Conservation (phyloP, 139 green algal species). For the Chlorella vulgaris region DNA sequence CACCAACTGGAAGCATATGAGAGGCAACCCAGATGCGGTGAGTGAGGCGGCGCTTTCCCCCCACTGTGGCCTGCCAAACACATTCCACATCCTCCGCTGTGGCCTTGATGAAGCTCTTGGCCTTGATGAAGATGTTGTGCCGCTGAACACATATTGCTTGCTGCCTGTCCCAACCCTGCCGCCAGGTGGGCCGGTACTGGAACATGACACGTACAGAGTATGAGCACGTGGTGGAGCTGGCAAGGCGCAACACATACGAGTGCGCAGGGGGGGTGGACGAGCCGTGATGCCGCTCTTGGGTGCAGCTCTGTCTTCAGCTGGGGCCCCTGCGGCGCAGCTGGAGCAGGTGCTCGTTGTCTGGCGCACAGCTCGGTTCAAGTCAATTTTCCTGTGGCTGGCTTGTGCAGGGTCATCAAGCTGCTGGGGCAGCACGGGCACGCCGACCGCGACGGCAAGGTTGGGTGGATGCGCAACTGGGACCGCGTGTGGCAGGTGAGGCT, state of each 20-base stretch:
- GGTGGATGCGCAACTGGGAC: background rate
- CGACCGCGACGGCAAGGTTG: background rate
- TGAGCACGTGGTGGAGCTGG: background rate
- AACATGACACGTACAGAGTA: background rate
- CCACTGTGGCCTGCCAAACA: no score
- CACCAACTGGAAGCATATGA: conserved; percentile 31
- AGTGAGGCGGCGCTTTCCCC: no score
- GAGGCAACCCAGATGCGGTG: conserved; percentile 2
- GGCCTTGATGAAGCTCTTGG: no score
- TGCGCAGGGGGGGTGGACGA: no score
- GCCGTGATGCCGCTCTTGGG: no score
- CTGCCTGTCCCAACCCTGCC: background rate
- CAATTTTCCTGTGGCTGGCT: no score
- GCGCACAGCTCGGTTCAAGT: no score
- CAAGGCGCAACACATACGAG: background rate
- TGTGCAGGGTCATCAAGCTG: background rate
- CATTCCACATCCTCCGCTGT: no score
- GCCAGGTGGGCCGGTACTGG: background rate
- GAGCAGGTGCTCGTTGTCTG: no score
- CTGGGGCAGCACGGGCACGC: background rate
- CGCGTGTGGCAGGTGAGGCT: background rate
- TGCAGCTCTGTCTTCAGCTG: no score
- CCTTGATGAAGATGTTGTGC: background rate
- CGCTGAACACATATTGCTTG: background rate
- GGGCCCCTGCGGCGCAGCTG: no score